A percentile compares a stretch with the other conserved stretches of the same genome.
Evolutionary conservation across 1,284 basidiomycete genomes (phyloP).

Genomic region (Volvariella volvacea): DNA sequence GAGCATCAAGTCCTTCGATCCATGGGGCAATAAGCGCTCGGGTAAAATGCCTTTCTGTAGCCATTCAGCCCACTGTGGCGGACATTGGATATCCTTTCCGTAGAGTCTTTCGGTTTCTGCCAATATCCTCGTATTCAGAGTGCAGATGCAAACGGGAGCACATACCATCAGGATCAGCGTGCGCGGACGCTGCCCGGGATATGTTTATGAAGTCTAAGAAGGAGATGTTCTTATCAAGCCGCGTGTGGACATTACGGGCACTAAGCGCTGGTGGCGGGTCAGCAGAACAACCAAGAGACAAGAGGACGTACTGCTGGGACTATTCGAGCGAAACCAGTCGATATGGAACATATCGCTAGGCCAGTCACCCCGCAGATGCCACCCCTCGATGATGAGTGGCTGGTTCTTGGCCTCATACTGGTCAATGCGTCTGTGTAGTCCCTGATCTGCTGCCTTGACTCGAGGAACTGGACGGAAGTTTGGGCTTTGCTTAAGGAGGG

Average conservation of each 20-base stretch:
- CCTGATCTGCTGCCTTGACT: conserved; percentile 25
- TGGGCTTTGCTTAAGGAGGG: conserved; percentile 27
- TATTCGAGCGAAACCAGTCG: conserved; percentile 41
- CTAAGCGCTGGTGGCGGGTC: conserved; percentile 31
- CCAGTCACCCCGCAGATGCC: conserved; percentile 50
- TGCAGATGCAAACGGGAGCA: neutral
- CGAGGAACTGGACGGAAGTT: conserved; percentile 39
- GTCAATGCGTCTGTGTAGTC: conserved; percentile 26
- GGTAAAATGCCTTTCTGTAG: conserved; percentile 45
- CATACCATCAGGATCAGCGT: conserved; percentile 32
- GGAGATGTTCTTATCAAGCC: conserved; percentile 37
- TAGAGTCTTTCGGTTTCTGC: conserved; percentile 60
- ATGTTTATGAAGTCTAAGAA: conserved; percentile 39
- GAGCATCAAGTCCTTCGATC: conserved; percentile 47
- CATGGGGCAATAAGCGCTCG: conserved; percentile 36
- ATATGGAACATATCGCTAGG: conserved; percentile 41
- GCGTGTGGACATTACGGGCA: conserved; percentile 48
- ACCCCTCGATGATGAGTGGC: conserved; percentile 57
- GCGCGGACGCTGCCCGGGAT: conserved; percentile 26
- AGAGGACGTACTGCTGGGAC: conserved; percentile 25
- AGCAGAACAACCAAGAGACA: neutral
- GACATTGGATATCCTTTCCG: conserved; percentile 69
- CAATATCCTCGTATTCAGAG: conserved; percentile 7
- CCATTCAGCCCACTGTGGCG: conserved; percentile 55
- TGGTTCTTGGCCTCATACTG: conserved; percentile 33